Evolutionary conservation across 2,329 filamentous ascomycete species (phyloP).

Genomic region (Talaromyces sp.): DNA sequence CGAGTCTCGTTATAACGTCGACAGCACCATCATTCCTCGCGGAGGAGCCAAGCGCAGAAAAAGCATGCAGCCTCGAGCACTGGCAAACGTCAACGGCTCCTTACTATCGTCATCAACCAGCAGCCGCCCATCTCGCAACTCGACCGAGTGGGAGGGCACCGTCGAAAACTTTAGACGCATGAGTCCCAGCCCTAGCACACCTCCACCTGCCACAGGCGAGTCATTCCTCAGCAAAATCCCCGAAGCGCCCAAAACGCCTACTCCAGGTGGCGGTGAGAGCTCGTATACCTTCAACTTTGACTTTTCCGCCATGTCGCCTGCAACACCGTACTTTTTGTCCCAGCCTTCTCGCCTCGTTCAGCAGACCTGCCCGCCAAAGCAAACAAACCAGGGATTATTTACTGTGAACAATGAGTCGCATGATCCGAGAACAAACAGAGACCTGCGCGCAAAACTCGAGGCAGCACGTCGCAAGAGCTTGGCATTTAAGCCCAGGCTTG

Average conservation of each 20-base stretch:
- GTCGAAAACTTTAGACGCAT: slow-evolving; percentile 24
- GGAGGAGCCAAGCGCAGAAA: slow-evolving; percentile 68
- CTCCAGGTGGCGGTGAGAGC: neutral
- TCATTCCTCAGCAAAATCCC: slow-evolving; percentile 1
- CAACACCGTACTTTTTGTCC: slow-evolving; percentile 42
- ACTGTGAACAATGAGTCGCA: slow-evolving; percentile 14
- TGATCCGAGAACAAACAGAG: slow-evolving; percentile 25
- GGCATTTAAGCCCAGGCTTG: slow-evolving; percentile 70
- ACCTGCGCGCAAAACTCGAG: slow-evolving; percentile 59
- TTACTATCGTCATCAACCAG: slow-evolving; percentile 32
- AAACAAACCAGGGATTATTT: slow-evolving; percentile 40
- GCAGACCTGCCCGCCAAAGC: slow-evolving; percentile 52
- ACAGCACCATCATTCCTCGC: slow-evolving; percentile 61
- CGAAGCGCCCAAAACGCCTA: slow-evolving; percentile 27
- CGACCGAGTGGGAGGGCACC: slow-evolving; percentile 20
- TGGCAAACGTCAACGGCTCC: slow-evolving; percentile 64
- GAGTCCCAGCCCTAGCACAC: slow-evolving; percentile 27
- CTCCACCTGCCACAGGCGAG: slow-evolving; percentile 15
- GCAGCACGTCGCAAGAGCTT: slow-evolving; percentile 70
- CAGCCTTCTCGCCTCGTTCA: slow-evolving; percentile 42
- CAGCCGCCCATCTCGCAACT: slow-evolving; percentile 21
- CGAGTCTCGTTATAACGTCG: slow-evolving; percentile 63
- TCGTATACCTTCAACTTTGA: slow-evolving; percentile 24
- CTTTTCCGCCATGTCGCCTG: slow-evolving; percentile 38
- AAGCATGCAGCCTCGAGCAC: slow-evolving; percentile 71